Percentiles rank a stretch among this genome's conserved stretches.
phyloP scores from a whole-genome alignment of 768 basidiomycete genomes.

The Lentinula sp. region DNA sequence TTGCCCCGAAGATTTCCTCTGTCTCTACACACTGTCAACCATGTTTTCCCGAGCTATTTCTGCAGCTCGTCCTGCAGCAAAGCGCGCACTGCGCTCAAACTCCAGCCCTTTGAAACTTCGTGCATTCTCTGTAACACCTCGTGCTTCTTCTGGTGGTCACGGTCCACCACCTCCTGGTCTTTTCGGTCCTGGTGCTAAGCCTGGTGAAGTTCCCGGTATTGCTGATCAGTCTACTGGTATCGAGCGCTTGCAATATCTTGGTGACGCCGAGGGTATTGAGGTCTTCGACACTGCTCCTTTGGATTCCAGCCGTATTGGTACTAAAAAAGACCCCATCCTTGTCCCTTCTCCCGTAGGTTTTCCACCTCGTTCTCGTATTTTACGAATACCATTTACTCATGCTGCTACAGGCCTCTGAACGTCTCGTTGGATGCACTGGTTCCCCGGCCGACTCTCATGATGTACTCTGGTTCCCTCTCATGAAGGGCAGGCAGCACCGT shows the following conservation, averaged over 20 bases:
- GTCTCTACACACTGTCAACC: not conserved
- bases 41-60: constrained; percentile 11
- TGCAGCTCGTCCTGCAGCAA: constrained; percentile 9
- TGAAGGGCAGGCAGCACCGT: constrained; percentile 61
- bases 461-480: constrained; percentile 75
- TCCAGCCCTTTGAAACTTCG: constrained; percentile 30
- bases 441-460: constrained; percentile 95
- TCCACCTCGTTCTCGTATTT: not conserved
- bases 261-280: constrained; percentile 80
- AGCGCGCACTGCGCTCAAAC: constrained; percentile 7
- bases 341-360: constrained; percentile 80
- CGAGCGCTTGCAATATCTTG: constrained; percentile 90
- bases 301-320: constrained; percentile 81
- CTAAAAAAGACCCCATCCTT: constrained; percentile 78
- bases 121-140: constrained; percentile 52
- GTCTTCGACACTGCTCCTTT: constrained; percentile 87
- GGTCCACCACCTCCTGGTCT: constrained; percentile 56
- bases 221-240: constrained; percentile 92
- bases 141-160: constrained; percentile 49
- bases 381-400: not conserved
- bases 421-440: constrained; percentile 92
- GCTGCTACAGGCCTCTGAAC: constrained; percentile 58
- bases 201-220: constrained; percentile 77
- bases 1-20: not conserved
- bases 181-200: constrained; percentile 65